A percentile compares a stretch with the other conserved stretches of the same genome.
Evolutionary conservation across 208 protist species (phyloP).

Genomic region (Sergeia podlipaevii): DNA sequence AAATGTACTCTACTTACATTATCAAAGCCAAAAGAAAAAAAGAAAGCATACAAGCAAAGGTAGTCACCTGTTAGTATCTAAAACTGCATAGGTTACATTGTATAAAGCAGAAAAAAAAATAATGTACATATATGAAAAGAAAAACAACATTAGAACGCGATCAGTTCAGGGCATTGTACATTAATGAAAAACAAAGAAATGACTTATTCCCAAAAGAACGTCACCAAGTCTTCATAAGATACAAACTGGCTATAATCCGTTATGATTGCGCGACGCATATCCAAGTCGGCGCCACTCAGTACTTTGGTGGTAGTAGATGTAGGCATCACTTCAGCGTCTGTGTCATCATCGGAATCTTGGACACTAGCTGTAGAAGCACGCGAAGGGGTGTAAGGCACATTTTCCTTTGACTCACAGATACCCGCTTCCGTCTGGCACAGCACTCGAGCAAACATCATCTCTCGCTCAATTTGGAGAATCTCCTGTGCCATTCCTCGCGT

Average conservation of each 20-base stretch:
- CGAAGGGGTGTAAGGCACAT: not conserved
- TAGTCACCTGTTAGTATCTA: no score
- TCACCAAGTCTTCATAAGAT: slow-evolving; percentile 2
- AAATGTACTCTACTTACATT: no score
- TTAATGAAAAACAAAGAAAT: slow-evolving; percentile 13
- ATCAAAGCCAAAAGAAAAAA: no score
- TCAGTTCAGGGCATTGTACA: not conserved
- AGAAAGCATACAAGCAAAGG: no score
- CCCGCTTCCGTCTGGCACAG: no score
- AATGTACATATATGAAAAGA: slow-evolving; percentile 9
- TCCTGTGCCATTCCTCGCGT: no score
- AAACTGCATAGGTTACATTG: not conserved
- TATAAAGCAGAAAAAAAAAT: not conserved
- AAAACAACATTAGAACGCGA: slow-evolving; percentile 1
- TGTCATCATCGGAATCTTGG: not conserved
- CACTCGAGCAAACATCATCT: no score
- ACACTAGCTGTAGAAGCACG: not conserved
- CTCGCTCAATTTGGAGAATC: no score
- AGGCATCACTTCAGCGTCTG: no score
- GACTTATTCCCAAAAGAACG: slow-evolving; percentile 7
- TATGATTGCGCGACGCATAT: slow-evolving; percentile 19
- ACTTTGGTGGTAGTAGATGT: not conserved
- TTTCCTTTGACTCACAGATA: no score
- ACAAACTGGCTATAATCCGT: slow-evolving; percentile 19
- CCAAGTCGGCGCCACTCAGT: slow-evolving; percentile 1